Evolutionary conservation across 768 basidiomycete species (phyloP).

Genomic region (Calocybe indica): DNA sequence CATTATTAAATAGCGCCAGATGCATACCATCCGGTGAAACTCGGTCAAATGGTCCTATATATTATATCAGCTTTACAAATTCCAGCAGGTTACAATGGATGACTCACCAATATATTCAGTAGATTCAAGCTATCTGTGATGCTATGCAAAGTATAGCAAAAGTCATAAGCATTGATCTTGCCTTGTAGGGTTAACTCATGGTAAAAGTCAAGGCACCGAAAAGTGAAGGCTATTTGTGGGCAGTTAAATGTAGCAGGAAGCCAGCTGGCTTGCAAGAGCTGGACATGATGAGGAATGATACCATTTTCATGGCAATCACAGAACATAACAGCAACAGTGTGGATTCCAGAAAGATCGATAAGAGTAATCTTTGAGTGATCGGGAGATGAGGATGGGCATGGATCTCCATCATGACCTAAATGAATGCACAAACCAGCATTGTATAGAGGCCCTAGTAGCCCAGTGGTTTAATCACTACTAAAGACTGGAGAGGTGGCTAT

Average conservation of each 20-base stretch:
- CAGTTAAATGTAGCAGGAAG: slow-evolving; percentile 8
- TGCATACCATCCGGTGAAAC: no score
- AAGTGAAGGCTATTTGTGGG: slow-evolving; percentile 9
- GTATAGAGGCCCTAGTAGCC: no score
- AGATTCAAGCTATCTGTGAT: no score
- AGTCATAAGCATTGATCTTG: slow-evolving; percentile 10
- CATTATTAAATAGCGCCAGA: no score
- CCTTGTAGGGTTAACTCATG: slow-evolving; percentile 6
- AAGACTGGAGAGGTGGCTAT: no score
- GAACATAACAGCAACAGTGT: neutral
- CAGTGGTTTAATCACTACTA: no score
- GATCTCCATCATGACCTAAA: neutral
- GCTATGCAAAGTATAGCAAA: no score
- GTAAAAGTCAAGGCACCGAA: slow-evolving; percentile 5
- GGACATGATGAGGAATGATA: neutral
- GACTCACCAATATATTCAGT: no score
- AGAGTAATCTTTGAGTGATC: slow-evolving; percentile 2
- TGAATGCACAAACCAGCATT: neutral
- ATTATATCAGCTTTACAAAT: no score
- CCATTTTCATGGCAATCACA: neutral
- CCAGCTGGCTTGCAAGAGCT: slow-evolving; percentile 8
- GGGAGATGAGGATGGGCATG: neutral
- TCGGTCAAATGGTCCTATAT: no score
- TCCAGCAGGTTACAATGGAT: no score
- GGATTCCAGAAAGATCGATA: slow-evolving; percentile 2